Conservation (phyloP, 2,329 filamentous ascomycete species). For the Aureobasidium sp. region DNA sequence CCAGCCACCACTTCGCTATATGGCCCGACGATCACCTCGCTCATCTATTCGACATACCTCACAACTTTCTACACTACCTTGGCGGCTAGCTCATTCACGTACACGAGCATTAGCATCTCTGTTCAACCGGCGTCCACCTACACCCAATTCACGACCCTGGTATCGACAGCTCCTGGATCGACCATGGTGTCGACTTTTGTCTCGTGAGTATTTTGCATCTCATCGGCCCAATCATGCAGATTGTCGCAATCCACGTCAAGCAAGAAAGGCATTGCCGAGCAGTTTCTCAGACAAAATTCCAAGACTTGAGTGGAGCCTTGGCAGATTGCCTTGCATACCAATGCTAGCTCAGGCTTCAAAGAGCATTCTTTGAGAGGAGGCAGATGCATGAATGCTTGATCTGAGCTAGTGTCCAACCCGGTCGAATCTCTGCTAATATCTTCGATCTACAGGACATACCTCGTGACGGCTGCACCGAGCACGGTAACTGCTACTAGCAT, state of each 20-base stretch:
- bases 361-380: too few species aligned
- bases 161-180: background rate
- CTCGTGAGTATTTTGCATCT: background rate
- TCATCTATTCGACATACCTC: too few species aligned
- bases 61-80: background rate
- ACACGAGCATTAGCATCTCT: background rate
- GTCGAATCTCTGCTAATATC: background rate
- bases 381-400: too few species aligned
- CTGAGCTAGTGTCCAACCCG: too few species aligned
- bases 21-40: background rate
- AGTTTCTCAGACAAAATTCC: too few species aligned
- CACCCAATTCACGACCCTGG: background rate
- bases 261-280: too few species aligned
- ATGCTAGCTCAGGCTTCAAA: too few species aligned
- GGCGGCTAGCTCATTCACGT: background rate
- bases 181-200: background rate
- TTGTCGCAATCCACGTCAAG: too few species aligned
- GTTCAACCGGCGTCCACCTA: background rate
- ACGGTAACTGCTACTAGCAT: background rate
- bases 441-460: background rate
- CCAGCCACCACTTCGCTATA: background rate
- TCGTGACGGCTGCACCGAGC: background rate
- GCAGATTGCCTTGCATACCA: too few species aligned
- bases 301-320: too few species aligned
- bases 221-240: too few species aligned